Conservation (phyloP, 2,329 filamentous ascomycete genomes). For the Botrytis fabae region DNA sequence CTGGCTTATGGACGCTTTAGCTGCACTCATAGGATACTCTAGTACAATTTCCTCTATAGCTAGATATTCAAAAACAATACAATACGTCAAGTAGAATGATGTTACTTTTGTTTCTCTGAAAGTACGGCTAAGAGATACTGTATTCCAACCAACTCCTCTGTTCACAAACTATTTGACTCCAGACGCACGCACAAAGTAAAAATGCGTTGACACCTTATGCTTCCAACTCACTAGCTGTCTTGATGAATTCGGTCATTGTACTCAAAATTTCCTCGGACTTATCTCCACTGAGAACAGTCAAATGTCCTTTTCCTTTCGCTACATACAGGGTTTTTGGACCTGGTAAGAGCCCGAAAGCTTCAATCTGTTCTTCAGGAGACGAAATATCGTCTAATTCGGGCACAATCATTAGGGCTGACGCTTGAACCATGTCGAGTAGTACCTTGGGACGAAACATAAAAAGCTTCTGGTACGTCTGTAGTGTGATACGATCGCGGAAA, state of each 20-base stretch:
- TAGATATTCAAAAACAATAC: background rate
- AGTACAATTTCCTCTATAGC: background rate
- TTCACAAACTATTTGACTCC: background rate
- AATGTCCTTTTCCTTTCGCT: constrained; percentile 35
- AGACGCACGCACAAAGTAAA: background rate
- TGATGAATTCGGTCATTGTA: constrained; percentile 8
- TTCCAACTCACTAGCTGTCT: background rate
- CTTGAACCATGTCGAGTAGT: background rate
- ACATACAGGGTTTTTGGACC: constrained; percentile 35
- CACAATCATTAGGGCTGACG: background rate
- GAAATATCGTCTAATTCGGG: background rate
- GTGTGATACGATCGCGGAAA: constrained; percentile 6
- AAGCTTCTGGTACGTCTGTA: constrained; percentile 14
- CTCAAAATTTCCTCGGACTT: constrained; percentile 29
- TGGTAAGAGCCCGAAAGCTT: constrained; percentile 20
- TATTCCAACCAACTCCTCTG: background rate
- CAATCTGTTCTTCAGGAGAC: background rate
- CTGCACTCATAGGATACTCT: background rate
- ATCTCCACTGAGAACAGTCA: constrained; percentile 36
- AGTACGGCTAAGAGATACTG: background rate
- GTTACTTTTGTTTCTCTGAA: background rate
- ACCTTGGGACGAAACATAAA: constrained; percentile 6
- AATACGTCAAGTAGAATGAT: background rate
- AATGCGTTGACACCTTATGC: background rate
- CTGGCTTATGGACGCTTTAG: background rate